Base-by-base conservation (phyloP, 2,329 filamentous ascomycete species). In the Venturia carpophila region DNA sequence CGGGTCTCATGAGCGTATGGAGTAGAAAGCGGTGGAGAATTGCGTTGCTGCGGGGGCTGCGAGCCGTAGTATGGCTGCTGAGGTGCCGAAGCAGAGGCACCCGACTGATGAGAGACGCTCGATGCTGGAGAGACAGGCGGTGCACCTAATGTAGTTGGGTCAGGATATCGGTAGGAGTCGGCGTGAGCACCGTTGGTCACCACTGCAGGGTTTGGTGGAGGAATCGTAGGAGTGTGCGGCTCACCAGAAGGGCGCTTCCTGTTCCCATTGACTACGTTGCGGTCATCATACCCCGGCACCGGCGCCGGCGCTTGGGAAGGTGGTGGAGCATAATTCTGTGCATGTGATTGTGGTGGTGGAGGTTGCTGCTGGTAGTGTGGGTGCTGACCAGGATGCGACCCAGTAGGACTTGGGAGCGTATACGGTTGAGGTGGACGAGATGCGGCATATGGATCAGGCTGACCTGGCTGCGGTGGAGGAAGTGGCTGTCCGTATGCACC, bases 401-500 rank as follows among this genome's bases (percentile, higher is more conserved):
- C 74, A 73, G 77, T 78, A 67, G 78, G 77, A 65, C 74, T 76
- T 66, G 76, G 77, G 72, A 79, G 72, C 71, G 78, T 77, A 64
- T 78, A 77, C 68, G 75, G 76, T 65, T 63, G 64, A 43, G 61
- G 65, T 60, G 65, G 61, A 39, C 65, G 67, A 15, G 65, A 65
- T 43, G 66, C 67, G 34, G 65, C 60, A 17, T 65, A 66, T 65
- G 62, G 58, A 27, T 45, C 61, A 41, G 68, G 68, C 67, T 71
- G 70, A 45, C 68, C 68, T 49, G 67, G 69, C 58, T 68, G 69
- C 21, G 76, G 74, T 58, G 71, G 69, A 30, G 77, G 79, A 39
- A 82, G 76, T 41, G 79, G 79, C 70, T 82, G 79, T 42, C 79
- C 79, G 66, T 80, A 81, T 37, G 79, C 79, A 67, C 79, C 79